Evolutionary conservation across 1,284 basidiomycete species (phyloP), one percentile per base, ranked within the genome.

Genomic region (Puccinia hordei): DNA sequence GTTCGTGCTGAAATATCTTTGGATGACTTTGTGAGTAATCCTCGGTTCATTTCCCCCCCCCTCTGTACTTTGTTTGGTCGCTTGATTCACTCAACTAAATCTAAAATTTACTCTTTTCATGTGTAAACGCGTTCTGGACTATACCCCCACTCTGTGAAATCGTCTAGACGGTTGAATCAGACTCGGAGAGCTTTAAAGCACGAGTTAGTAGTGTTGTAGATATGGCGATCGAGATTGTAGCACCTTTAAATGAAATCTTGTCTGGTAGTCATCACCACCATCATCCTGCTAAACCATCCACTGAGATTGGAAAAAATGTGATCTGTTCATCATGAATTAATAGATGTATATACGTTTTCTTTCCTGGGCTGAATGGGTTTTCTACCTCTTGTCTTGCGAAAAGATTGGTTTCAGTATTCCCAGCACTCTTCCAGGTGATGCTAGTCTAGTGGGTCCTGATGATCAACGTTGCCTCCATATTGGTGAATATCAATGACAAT

Each of bases 211-310:
- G 49, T 41, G 65, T 79, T 6, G 76, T 79, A 2, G 76, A 69
- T 35, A 71, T 79, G 76, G 76, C 68, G 6, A 33, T 72, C 35
- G 66, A 79, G 59, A 55, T 79, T 24, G 51, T 63, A 9, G 57
- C 76, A 19, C 76, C 76, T 13, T 79, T 79, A 22, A 72, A 68
- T 44, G 66, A 79, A 51, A 71, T 79, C 22, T 68, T 74, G 22
- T n/a, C 33, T 6, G 30, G 19, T 41, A 17, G 4, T 51, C 35
- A 10, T 55, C 44, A 53, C 35, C n/a, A 46, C 38, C 59, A 35
- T 63, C 59, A 9, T 38, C n/a, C 33, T 63, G 2, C 59, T 6
- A 17, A n/a, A 27, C 15, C 57, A 4, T 63, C 59, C 17, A 63
- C 33, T 30, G 38, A 19, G 17, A 38, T 38, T n/a, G 59, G 38